Evolutionary conservation across 768 basidiomycete species (phyloP).

Genomic region (Mycena metata): DNA sequence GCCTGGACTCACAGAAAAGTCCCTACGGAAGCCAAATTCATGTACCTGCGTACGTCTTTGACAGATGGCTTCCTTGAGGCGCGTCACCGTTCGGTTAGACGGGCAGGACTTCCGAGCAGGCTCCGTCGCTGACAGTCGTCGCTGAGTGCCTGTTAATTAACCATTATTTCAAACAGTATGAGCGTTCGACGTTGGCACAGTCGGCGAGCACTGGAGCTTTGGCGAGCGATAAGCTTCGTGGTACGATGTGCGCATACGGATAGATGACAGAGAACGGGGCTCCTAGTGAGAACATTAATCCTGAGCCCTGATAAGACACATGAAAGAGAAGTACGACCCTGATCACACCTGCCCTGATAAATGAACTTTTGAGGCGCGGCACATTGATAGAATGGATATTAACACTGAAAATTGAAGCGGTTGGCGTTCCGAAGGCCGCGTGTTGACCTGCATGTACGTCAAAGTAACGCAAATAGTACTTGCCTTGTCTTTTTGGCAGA

Average conservation of each 20-base stretch:
- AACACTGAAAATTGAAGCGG: conserved; percentile 12
- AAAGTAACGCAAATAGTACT: conserved; percentile 8
- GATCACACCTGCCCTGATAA: background rate
- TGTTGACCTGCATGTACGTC: conserved; percentile 15
- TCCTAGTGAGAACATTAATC: conserved; percentile 6
- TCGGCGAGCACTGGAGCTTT: conserved; percentile 18
- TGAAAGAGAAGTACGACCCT: background rate
- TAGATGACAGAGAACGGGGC: conserved; percentile 19
- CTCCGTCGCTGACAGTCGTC: conserved; percentile 11
- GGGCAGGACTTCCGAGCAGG: conserved; percentile 22
- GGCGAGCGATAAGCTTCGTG: conserved; percentile 22
- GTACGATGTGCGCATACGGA: conserved; percentile 5
- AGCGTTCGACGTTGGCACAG: background rate
- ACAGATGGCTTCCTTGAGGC: conserved; percentile 9
- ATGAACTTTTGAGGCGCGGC: background rate
- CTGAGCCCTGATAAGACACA: background rate
- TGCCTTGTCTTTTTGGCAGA: conserved; percentile 1
- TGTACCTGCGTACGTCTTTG: conserved; percentile 15
- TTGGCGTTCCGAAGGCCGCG: conserved; percentile 2
- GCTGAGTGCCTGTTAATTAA: conserved; percentile 7
- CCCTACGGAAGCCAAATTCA: background rate
- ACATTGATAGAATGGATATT: background rate
- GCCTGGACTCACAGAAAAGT: conserved; percentile 3
- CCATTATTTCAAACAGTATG: conserved; percentile 10
- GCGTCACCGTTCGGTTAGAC: conserved; percentile 6